These are phyloP conservation scores for Coemansia sp. DNA, from an alignment of 192 early-diverging fungal species.

Conservation along the genomic window DNA sequence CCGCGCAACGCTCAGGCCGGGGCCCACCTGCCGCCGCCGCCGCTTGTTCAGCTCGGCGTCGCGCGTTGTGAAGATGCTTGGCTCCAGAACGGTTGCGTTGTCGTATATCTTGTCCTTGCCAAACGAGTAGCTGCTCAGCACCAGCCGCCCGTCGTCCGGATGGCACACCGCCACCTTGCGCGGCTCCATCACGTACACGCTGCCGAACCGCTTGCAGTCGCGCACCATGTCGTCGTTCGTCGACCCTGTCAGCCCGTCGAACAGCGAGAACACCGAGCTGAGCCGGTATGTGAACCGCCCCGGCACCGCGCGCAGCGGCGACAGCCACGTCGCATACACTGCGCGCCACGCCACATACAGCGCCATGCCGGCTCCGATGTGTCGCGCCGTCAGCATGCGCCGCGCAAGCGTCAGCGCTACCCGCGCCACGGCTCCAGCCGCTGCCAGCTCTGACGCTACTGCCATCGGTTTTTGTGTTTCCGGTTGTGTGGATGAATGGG, in stretches of 20 bases:
- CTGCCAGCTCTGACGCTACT: neutral
- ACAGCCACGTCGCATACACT: constrained; percentile 16
- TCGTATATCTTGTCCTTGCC: constrained; percentile 26
- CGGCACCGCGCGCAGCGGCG: constrained; percentile 33
- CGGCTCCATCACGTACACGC: constrained; percentile 32
- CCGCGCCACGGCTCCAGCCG: neutral
- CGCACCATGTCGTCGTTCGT: constrained; percentile 33
- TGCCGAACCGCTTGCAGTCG: constrained; percentile 23
- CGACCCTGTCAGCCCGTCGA: constrained; percentile 10
- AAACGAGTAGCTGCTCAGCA: constrained; percentile 32
- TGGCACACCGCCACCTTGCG: constrained; percentile 34
- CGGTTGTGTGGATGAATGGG: too few species aligned
- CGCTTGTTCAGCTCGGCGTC: constrained; percentile 36
- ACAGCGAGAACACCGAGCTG: constrained; percentile 15
- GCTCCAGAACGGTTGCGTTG: constrained; percentile 36
- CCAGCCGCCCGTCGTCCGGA: constrained; percentile 27
- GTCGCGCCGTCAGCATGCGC: neutral
- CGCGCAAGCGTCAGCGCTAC: neutral
- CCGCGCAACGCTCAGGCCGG: constrained; percentile 21
- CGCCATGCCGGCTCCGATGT: neutral
- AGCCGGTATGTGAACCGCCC: constrained; percentile 25
- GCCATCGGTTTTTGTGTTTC: neutral
- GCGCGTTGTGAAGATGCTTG: constrained; percentile 42
- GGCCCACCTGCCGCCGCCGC: constrained; percentile 37
- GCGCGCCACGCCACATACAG: constrained; percentile 10